Evolutionary conservation across 257 asterid genomes (phyloP), one percentile per base, ranked within the genome.

Genomic region (Osmanthus fragrans): DNA sequence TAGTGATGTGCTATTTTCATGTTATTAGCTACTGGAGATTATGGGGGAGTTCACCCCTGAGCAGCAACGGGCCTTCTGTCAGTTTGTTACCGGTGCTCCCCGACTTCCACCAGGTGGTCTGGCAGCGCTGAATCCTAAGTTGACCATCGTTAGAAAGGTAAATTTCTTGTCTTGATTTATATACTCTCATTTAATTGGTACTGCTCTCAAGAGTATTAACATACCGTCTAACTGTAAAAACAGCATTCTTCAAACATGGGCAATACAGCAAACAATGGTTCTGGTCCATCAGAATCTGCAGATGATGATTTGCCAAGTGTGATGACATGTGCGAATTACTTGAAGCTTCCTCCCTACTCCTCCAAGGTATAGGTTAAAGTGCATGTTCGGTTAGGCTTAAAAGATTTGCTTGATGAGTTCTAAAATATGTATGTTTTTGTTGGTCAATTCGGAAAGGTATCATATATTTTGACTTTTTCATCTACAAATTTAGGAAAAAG

Each of bases 61-160:
- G 84, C 98, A 89, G 83, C 99, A 96, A 82, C 90, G 95, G 66
- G 89, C 97, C 25, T 96, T 96, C 89, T 92, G 97, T 86, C 99
- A 96, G 85, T 96, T 96, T 83, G 98, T 96, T 73, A 96, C 99
- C 18, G 99, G 99, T 78, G 99, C 99, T 68, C 98, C 99, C 73
- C 86, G 96, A 76, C 99, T 96, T 84, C 98, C 99, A 56, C 94
- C 98, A 0, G 98, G 98, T 78, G 99, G 99, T 82, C 83, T 96
- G 81, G 97, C 98, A 21, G 95, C 85, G 71, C 85, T 96, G 79
- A 92, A 90, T 82, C 99, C 99, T 18, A 93, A 93, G 95, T 80
- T 96, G 86, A 96, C 99, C 63, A 92, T 96, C 73, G 99, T 96
- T 82, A 91, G 98, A 74, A 96, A 96, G 99, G 99, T 95, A 85